Base-by-base conservation (phyloP, 208 protist species). In the Acanthamoeba culbertsoni region DNA sequence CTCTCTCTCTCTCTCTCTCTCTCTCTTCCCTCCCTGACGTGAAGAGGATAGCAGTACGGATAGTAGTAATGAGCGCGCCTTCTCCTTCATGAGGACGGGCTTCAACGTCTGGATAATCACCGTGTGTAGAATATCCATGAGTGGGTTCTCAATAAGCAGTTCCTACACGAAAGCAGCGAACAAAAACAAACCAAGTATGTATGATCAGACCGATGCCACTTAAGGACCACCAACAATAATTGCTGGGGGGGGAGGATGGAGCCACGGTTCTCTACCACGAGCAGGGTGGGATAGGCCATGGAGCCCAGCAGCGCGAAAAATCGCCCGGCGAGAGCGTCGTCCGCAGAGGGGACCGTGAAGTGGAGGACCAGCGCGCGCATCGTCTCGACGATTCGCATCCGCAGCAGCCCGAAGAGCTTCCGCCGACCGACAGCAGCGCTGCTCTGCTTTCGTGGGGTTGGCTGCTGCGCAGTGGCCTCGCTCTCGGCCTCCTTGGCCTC, bases 91-190 rank as follows among this genome's bases (percentile, higher is more conserved):
- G 8, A 84, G 10, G 40, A 84, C 55, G 26, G 73, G 73, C 43
- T 84, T 84, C 4, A 84, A n/a, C 73, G 73, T 84, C 23, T 84
- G 73, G 28, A 84, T 84, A 43, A 84, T 84, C 5, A 84, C 73
- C 20, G 73, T 84, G 73, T 84, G 73, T 12, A 84, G 73, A 55
- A 84, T 84, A 33, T 84, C 73, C 73, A 84, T 84, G 23, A 18
- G 37, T 28, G 73, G 73, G 55, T 84, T 84, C 10, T 84, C 73
- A 7, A 55, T 55, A 10, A 84, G 43, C 73, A 84, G 43, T 18
- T 55, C 73, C 73, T 84, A 23, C 26, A 28, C 31, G 59, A 7
- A 55, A 0, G 43, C 43, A 28, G 8, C 20, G 6, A 28, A 63
- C 4, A 0, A 0, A 20, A 7, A 2, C 0, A 31, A 33, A 33